Evolutionary conservation across 805 yeast genomes (phyloP).

Genomic region (Saturnispora bothae): DNA sequence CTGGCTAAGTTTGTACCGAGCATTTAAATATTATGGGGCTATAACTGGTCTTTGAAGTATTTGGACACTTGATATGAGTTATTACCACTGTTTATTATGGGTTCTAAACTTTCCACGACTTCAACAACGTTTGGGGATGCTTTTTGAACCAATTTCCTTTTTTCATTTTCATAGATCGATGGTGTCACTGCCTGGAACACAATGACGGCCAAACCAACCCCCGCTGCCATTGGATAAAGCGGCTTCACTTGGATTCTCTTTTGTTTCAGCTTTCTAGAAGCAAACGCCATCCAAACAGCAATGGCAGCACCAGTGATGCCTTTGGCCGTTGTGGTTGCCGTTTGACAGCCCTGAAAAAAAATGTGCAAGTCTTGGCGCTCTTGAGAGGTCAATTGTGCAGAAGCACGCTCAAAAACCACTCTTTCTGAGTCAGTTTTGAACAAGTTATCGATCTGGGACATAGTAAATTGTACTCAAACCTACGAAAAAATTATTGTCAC

Average conservation of each 20-base stretch:
- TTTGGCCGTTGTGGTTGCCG: conserved; percentile 24
- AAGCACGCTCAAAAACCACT: conserved; percentile 37
- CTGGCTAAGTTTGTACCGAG: too few relatives aligned
- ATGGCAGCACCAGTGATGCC: conserved; percentile 33
- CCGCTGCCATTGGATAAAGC: conserved; percentile 30
- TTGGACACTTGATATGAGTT: conserved; percentile 6
- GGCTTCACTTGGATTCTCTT: conserved; percentile 30
- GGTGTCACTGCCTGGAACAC: conserved; percentile 23
- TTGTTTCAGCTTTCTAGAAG: conserved; percentile 17
- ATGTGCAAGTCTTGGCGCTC: conserved; percentile 35
- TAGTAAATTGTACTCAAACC: too few relatives aligned
- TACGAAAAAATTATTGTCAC: too few relatives aligned
- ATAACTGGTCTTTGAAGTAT: conserved; percentile 1
- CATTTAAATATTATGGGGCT: too few relatives aligned
- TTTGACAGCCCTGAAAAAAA: conserved; percentile 28
- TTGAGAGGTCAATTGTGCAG: conserved; percentile 29
- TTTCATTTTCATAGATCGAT: conserved; percentile 22
- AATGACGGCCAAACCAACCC: conserved; percentile 30
- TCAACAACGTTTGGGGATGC: conserved; percentile 12
- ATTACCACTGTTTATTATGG: conserved; percentile 5
- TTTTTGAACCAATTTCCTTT: conserved; percentile 21
- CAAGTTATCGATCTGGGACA: too few relatives aligned
- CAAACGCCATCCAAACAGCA: conserved; percentile 34
- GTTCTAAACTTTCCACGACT: conserved; percentile 12
- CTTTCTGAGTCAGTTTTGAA: conserved; percentile 29